Evolutionary conservation across 2,329 filamentous ascomycete species (phyloP).

Genomic region (Chlorencoelia australis): DNA sequence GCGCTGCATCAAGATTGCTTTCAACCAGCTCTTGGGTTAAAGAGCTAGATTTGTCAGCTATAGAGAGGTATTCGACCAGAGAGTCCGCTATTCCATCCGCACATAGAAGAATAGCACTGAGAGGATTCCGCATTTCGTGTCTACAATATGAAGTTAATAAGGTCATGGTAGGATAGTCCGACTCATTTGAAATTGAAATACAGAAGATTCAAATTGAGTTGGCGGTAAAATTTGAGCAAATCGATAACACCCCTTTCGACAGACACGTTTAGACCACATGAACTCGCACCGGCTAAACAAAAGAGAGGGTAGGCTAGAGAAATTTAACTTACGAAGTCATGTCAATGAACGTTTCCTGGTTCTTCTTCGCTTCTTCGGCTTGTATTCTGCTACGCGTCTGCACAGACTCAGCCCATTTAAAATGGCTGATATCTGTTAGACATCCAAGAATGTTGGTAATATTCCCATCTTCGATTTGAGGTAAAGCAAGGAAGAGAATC

Average conservation of each 20-base stretch:
- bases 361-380: constrained; percentile 49
- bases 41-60: constrained; percentile 53
- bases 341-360: constrained; percentile 76
- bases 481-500: too few species aligned
- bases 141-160: too few species aligned
- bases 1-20: constrained; percentile 60
- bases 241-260: too few species aligned
- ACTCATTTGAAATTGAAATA: constrained; percentile 1
- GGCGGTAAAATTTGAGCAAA: too few species aligned
- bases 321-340: constrained; percentile 45
- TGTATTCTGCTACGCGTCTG: constrained; percentile 37
- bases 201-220: too few species aligned
- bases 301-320: not conserved
- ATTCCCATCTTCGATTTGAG: too few species aligned
- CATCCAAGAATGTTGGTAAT: constrained; percentile 70
- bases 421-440: constrained; percentile 76
- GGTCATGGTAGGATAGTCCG: too few species aligned
- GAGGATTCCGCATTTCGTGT: constrained; percentile 64
- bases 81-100: constrained; percentile 54
- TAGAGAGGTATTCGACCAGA: constrained; percentile 32
- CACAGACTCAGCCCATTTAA: constrained; percentile 56
- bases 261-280: too few species aligned
- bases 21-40: constrained; percentile 41
- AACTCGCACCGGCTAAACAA: not conserved
- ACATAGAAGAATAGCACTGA: constrained; percentile 61